Base-by-base conservation (phyloP, 2,329 filamentous ascomycete species). In the Cladorrhinum sp. region DNA sequence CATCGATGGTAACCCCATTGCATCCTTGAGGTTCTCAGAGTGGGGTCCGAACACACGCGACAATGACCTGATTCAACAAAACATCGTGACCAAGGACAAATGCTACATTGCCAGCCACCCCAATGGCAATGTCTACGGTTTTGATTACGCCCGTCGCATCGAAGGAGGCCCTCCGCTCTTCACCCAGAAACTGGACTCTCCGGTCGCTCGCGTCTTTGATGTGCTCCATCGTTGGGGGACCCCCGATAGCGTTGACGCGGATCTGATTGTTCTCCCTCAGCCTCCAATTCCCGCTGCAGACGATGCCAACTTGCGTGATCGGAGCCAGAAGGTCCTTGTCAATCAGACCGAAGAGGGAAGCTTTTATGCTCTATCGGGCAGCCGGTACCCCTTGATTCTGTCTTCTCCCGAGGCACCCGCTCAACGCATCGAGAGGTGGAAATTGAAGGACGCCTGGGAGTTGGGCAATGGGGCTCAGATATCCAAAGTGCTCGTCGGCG, bases 21-120 rank as follows among this genome's bases (percentile, higher is more conserved):
- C 92, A 70, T 96, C 91, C 0, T 85, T 99, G 67, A 93, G 87
- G 66, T 99, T 96, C 72, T 90, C 92, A 10, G 95, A 99, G 73
- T 99, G 95, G 95, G 88, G 87, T 0, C 91, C 93, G 14, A 99
- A 99, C 74, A 96, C 89, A 62, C 90, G 88, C 63, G 94, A 99
- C 74, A 85, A 85, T 65, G 95, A 99, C 72, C 85, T 99, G 6
- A 87, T 92, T 69, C 85, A 85, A 55, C 92, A 98, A 71, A 95
- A 98, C 70, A 84, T 83, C 14, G 77, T 80, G 10, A 92, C 92
- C 0, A 88, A 93, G 72, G 93, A 98, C 73, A 87, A 90, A 67
- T 90, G 89, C 63, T 97, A 98, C 75, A 88, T 98, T 55, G 94
- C 94, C 66, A 91, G 89, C 66, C 87, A 87, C 68, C 90, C 92